A percentile compares a stretch with the other conserved stretches of the same genome.
Evolutionary conservation across 2,329 filamentous ascomycete genomes (phyloP).

Genomic region (Fusarium bactridioides): DNA sequence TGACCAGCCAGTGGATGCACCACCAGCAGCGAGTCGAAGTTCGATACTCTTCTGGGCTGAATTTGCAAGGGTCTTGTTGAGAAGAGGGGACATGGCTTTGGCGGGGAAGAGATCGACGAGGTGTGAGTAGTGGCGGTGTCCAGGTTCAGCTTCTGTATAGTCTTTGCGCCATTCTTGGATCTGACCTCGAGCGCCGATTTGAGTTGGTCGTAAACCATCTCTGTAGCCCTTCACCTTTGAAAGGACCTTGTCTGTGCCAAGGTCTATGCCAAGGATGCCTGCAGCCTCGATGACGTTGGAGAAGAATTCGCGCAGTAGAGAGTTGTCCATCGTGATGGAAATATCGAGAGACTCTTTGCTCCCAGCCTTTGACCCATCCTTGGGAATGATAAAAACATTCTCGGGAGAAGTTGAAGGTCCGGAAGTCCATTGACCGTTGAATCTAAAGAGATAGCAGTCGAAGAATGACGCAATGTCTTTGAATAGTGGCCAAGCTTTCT

Average conservation of each 20-base stretch:
- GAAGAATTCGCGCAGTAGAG: not conserved
- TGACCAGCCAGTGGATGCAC: not conserved
- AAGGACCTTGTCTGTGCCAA: not conserved
- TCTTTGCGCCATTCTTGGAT: not conserved
- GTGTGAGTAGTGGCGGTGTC: not conserved
- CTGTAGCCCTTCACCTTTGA: not conserved
- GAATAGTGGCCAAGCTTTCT: not conserved
- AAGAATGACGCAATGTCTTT: not conserved
- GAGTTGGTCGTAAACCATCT: not conserved
- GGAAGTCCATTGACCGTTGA: not conserved
- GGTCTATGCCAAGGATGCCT: not conserved
- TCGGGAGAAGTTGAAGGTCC: accelerated
- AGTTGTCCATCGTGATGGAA: not conserved
- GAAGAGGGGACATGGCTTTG: not conserved
- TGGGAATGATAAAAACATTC: not conserved
- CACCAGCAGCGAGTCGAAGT: not conserved
- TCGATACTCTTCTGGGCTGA: not conserved
- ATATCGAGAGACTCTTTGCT: not conserved
- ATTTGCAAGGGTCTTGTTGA: not conserved
- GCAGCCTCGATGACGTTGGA: not conserved
- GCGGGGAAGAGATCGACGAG: not conserved
- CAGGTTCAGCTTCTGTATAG: not conserved
- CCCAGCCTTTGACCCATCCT: not conserved
- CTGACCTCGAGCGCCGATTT: not conserved
- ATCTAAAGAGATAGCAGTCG: not conserved